Evolutionary conservation across 116 monocot genomes (phyloP), one percentile per base, ranked within the genome.

Genomic region (Phalaenopsis hybrid): DNA sequence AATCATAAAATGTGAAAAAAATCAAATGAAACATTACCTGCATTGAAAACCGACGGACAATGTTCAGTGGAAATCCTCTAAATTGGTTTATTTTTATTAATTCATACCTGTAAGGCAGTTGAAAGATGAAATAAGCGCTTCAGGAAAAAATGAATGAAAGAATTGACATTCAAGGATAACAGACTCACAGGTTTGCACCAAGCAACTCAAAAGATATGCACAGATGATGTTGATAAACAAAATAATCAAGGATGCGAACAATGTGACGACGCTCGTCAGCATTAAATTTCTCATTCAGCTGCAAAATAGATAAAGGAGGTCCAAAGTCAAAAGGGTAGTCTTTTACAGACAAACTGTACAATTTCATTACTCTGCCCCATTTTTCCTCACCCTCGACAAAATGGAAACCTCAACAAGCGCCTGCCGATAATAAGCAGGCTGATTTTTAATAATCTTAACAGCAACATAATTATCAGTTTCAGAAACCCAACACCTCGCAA

Each of bases 131-230:
- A 51, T 1, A 28, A 51, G 17, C 6, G 11, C 10, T 77, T 28
- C 17, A 28, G 11, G 44, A 51, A 28, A 17, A 52, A 18, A 12
- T 23, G 12, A 77, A 48, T 4, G 7, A 50, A 51, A 16, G 28
- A 58, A 16, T 70, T 15, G 20, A 74, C 31, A 79, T 31, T 4
- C 9, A 76, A 49, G 41, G 23, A 20, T 44, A 55, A 23, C 23
- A 81, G 55, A 43, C 95, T 88, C 91, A 99, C 93, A 95, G 83
- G 86, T 99, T 99, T 78, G 88, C 78, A 18, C 93, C 95, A 81
- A 99, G 98, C 93, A 95, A 87, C 87, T 99, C 98, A 87, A 99
- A 99, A 3, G 93, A 81, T 84, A 99, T 99, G 81, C 98, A 99
- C 31, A 99, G 84, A 87, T 99, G 98, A 49, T 72, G 82, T 74